phyloP scores from a whole-genome alignment of 257 asterid genomes.

The Verbena officinalis region DNA sequence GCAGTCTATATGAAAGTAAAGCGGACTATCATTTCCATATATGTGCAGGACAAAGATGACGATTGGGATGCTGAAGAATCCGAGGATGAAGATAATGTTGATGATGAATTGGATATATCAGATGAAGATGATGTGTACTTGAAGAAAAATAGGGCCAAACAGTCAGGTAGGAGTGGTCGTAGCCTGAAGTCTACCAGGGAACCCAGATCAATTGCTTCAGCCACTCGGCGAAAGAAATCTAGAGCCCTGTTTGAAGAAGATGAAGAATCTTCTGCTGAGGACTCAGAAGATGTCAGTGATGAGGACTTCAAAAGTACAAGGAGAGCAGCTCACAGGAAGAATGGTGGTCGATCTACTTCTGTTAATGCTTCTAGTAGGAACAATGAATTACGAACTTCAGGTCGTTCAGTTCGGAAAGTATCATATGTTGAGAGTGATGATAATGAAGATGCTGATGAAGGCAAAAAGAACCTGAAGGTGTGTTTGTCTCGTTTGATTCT shows the following conservation, averaged over 20 bases:
- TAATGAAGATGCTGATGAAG: conserved; percentile 87
- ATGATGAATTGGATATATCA: conserved; percentile 69
- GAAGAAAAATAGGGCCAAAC: conserved; percentile 61
- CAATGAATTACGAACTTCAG: conserved; percentile 77
- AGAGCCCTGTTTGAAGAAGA: conserved; percentile 69
- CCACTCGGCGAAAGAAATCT: conserved; percentile 66
- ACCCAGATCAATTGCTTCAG: conserved; percentile 43
- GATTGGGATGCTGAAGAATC: conserved; percentile 95
- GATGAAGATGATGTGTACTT: conserved; percentile 68
- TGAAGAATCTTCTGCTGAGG: conserved; percentile 75
- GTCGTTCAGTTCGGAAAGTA: conserved; percentile 90
- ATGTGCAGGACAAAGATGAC: conserved; percentile 68
- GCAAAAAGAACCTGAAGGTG: conserved; percentile 79
- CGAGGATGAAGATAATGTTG: conserved; percentile 71
- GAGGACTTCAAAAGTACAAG: conserved; percentile 64
- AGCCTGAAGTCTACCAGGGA: conserved; percentile 63
- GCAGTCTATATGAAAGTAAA: conserved; percentile 28
- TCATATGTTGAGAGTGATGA: conserved; percentile 97
- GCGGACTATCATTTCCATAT: conserved; percentile 26
- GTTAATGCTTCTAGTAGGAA: conserved; percentile 48
- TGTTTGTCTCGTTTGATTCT: conserved; percentile 24
- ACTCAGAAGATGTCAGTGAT: conserved; percentile 69
- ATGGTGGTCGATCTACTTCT: conserved; percentile 52
- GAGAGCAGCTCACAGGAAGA: conserved; percentile 62
- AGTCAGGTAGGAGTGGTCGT: conserved; percentile 55